Percentiles rank a stretch among this genome's conserved stretches.
These are phyloP conservation scores for Aspergillus spinulosporus DNA, from an alignment of 2,329 filamentous ascomycete genomes.

Conservation along the genomic window DNA sequence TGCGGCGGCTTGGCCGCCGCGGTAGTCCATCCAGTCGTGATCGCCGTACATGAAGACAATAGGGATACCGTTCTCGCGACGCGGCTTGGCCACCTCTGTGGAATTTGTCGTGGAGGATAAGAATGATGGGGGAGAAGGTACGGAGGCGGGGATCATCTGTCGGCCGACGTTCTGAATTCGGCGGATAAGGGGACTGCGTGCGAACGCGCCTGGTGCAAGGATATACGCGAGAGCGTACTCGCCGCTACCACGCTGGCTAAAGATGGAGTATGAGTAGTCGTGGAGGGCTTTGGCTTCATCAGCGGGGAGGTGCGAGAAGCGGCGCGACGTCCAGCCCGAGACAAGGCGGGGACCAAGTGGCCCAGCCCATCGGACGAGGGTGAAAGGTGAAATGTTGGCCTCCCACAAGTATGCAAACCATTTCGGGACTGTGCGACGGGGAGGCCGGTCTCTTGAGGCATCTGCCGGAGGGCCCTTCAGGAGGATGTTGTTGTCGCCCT, in stretches of 20 bases:
- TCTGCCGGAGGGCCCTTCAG: constrained; percentile 36
- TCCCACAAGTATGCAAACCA: constrained; percentile 97
- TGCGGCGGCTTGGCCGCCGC: constrained; percentile 76
- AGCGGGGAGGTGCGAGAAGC: constrained; percentile 82
- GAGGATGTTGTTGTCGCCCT: constrained; percentile 56
- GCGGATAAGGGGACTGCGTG: constrained; percentile 80
- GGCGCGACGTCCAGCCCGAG: constrained; percentile 89
- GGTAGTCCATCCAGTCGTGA: constrained; percentile 97
- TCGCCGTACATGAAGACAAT: constrained; percentile 96
- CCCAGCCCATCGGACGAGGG: constrained; percentile 80
- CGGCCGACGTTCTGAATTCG: constrained; percentile 83
- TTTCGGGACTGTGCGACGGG: constrained; percentile 67
- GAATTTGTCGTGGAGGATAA: constrained; percentile 35
- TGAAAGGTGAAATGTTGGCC: constrained; percentile 93
- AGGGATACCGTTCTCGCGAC: constrained; percentile 67
- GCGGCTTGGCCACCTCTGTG: constrained; percentile 3
- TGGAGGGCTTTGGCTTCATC: constrained; percentile 83
- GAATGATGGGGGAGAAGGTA: constrained; percentile 27
- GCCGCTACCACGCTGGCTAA: constrained; percentile 85
- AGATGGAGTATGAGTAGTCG: constrained; percentile 91
- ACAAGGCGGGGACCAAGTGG: constrained; percentile 89
- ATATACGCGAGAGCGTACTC: constrained; percentile 93
- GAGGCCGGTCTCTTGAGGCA: constrained; percentile 44
- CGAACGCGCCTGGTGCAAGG: constrained; percentile 89
- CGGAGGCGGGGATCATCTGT: constrained; percentile 52